Percentiles rank a stretch among this genome's conserved stretches.
phyloP scores from a whole-genome alignment of 2,329 filamentous ascomycete species.

The Pyricularia pennisetigena region DNA sequence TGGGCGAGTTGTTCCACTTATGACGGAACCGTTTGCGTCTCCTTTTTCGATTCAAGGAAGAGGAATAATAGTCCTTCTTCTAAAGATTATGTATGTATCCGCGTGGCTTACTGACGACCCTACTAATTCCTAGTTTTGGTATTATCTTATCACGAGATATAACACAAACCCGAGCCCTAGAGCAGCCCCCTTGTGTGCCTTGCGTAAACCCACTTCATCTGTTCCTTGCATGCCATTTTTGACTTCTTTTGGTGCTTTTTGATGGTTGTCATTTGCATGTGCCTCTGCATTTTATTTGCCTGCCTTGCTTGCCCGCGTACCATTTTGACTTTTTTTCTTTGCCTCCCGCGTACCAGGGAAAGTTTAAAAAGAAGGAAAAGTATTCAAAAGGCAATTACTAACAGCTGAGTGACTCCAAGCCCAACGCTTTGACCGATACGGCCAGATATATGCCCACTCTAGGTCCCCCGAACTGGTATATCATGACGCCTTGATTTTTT shows the following conservation, averaged over 20 bases:
- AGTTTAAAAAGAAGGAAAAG: no score
- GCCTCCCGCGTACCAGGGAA: no score
- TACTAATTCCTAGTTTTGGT: background rate
- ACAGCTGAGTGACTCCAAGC: no score
- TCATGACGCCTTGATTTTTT: no score
- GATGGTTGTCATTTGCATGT: no score
- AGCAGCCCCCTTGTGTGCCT: background rate
- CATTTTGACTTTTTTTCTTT: no score
- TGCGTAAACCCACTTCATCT: background rate
- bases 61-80: background rate
- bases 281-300: no score
- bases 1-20: background rate
- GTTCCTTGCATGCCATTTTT: background rate
- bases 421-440: no score
- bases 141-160: background rate
- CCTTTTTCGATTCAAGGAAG: background rate
- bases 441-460: no score
- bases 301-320: no score
- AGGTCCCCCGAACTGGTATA: no score
- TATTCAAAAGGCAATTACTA: no score
- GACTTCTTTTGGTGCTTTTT: background rate
- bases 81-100: background rate
- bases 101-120: background rate
- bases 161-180: background rate
- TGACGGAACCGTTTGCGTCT: background rate